Conservation (phyloP, 208 protist genomes). For the Phytomonas francai region DNA sequence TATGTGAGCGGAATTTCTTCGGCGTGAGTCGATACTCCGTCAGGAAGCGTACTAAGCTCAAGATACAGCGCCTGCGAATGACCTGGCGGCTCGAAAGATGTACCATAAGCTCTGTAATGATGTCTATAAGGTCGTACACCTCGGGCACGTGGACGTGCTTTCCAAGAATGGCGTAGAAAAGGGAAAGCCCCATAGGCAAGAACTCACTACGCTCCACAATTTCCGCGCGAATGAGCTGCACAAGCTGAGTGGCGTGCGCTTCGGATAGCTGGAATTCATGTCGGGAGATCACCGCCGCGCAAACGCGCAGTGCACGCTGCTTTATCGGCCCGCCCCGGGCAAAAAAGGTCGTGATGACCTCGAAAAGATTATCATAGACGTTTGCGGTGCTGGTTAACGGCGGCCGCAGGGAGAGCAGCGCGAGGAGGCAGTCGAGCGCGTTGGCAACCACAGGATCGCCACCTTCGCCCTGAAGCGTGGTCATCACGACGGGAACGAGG, state of each 20-base stretch:
- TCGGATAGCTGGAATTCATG: conserved; percentile 57
- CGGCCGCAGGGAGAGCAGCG: conserved; percentile 73
- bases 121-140: conserved; percentile 83
- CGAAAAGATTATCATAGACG: conserved; percentile 49
- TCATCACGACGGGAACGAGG: conserved; percentile 65
- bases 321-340: conserved; percentile 81
- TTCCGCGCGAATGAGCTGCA: conserved; percentile 49
- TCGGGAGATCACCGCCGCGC: conserved; percentile 66
- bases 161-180: conserved; percentile 83
- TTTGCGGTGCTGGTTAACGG: conserved; percentile 24
- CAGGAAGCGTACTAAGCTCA: conserved; percentile 77
- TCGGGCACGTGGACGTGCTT: conserved; percentile 82
- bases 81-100: conserved; percentile 58
- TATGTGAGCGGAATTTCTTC: conserved; percentile 83
- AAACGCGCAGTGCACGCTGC: conserved; percentile 80
- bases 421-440: conserved; percentile 78
- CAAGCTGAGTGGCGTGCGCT: conserved; percentile 50
- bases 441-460: conserved; percentile 82
- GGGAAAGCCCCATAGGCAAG: conserved; percentile 67
- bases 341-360: conserved; percentile 72
- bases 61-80: conserved; percentile 65
- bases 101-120: conserved; percentile 83
- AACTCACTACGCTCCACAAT: conserved; percentile 78
- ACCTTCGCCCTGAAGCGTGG: conserved; percentile 82
- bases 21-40: conserved; percentile 88